phyloP scores from a whole-genome alignment of 2,329 filamentous ascomycete species.

The Fusarium paranaense region DNA sequence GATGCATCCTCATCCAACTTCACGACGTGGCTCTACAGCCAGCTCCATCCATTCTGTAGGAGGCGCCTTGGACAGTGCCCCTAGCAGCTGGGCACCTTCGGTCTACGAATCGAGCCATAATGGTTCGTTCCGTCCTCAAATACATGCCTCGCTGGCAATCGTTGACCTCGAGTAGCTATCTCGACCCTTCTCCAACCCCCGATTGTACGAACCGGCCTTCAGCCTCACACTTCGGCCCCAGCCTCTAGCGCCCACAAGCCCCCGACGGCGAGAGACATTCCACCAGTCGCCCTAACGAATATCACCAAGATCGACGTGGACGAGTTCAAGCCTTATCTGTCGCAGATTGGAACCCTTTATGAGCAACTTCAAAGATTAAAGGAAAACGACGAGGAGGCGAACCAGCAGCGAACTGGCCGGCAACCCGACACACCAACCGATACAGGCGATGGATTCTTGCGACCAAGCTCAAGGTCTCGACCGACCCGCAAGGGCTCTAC shows the following conservation, averaged over 20 bases:
- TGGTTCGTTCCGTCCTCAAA: constrained; percentile 62
- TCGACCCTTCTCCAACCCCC: constrained; percentile 93
- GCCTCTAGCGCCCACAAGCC: constrained; percentile 80
- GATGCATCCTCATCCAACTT: constrained; percentile 58
- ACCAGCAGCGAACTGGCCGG: constrained; percentile 53
- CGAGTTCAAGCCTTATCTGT: constrained; percentile 86
- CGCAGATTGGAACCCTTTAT: constrained; percentile 87
- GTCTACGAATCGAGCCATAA: constrained; percentile 83
- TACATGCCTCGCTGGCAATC: neutral
- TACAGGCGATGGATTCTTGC: constrained; percentile 57
- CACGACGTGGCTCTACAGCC: constrained; percentile 82
- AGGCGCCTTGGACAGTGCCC: constrained; percentile 80
- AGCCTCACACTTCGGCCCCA: constrained; percentile 80
- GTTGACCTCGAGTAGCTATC: constrained; percentile 70
- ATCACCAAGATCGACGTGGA: constrained; percentile 83
- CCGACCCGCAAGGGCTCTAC: constrained; percentile 50
- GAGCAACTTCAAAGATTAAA: constrained; percentile 89
- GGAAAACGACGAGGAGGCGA: constrained; percentile 76
- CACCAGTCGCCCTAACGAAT: constrained; percentile 90
- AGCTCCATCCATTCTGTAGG: constrained; percentile 91
- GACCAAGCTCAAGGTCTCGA: constrained; percentile 52
- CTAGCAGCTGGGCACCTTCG: constrained; percentile 65
- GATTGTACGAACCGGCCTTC: constrained; percentile 87
- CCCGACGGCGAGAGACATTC: constrained; percentile 89
- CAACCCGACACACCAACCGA: constrained; percentile 57